Evolutionary conservation across 257 asterid genomes (phyloP), one percentile per base, ranked within the genome.

Genomic region (Solanum bulbocastanum): DNA sequence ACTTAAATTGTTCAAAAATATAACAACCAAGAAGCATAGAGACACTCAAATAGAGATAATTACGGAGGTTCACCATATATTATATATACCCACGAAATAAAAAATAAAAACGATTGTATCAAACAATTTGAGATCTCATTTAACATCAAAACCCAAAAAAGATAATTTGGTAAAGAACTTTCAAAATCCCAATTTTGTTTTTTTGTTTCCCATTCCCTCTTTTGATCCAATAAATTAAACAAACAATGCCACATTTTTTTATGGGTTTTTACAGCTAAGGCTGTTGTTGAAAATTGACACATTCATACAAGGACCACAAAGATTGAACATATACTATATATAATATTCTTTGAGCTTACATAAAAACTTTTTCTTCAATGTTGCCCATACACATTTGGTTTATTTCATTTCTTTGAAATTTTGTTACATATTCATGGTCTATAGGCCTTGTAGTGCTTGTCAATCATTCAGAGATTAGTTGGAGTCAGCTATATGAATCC

Each of bases 241-340:
- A 96, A 95, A 91, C 92, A 93, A 98, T 96, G 98, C 89, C 98
- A 92, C 95, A 92, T 94, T 96, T 93, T 90, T 72, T 84, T 89
- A 93, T 91, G 95, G 94, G 90, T 93, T 94, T 90, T 93, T 91
- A 93, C 98, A 94, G 98, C 98, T 96, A 93, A 94, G 94, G 88
- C 85, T 94, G 96, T 93, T 87, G 94, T 90, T 89, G 92, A 89
- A 91, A 92, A 89, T 89, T 88, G 97, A 89, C 94, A 91, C 93
- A 92, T 86, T 91, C 90, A 93, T 93, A 97, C 90, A 92, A 92
- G 96, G 96, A 90, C 95, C 97, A 93, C 94, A 91, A 79, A 88
- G 79, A 87, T 88, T 93, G 91, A 91, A 90, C 90, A 92, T 95
- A 93, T 89, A 87, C 93, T 95, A 91, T 92, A 30, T 30, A 30